Conservation (phyloP, 1,139 yeast species). For the Entelexis paramagnoliae region DNA sequence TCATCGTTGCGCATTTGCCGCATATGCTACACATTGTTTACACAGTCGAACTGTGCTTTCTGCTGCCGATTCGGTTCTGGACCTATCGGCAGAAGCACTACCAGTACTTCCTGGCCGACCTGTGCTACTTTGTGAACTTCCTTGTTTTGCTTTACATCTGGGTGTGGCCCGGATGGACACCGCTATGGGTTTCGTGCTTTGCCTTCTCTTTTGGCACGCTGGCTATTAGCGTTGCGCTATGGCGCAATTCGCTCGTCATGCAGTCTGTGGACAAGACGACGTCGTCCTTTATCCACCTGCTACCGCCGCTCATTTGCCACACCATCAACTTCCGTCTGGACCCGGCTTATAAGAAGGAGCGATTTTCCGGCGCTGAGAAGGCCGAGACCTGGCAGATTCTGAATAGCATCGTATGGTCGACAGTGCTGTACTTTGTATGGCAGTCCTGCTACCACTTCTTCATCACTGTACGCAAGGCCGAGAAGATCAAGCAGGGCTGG, state of each 20-base stretch:
- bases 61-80: conserved; percentile 79
- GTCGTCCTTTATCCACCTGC: conserved; percentile 76
- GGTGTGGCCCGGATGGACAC: conserved; percentile 64
- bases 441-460: conserved; percentile 83
- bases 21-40: conserved; percentile 67
- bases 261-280: conserved; percentile 94
- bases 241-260: conserved; percentile 88
- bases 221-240: conserved; percentile 87
- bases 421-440: conserved; percentile 85
- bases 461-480: conserved; percentile 69
- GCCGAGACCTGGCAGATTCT: conserved; percentile 60
- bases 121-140: conserved; percentile 82
- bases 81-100: conserved; percentile 68
- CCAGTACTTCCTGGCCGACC: conserved; percentile 84
- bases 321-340: conserved; percentile 77
- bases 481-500: conserved; percentile 73
- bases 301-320: conserved; percentile 84
- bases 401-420: conserved; percentile 66
- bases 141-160: conserved; percentile 64
- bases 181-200: conserved; percentile 70
- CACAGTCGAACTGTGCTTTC: conserved; percentile 46
- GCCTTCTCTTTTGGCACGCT: conserved; percentile 82
- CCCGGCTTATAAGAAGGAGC: conserved; percentile 39
- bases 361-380: conserved; percentile 75
- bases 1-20: conserved; percentile 69